phyloP scores from a whole-genome alignment of 148 eudicot genomes.

The Limonium bicolor region DNA sequence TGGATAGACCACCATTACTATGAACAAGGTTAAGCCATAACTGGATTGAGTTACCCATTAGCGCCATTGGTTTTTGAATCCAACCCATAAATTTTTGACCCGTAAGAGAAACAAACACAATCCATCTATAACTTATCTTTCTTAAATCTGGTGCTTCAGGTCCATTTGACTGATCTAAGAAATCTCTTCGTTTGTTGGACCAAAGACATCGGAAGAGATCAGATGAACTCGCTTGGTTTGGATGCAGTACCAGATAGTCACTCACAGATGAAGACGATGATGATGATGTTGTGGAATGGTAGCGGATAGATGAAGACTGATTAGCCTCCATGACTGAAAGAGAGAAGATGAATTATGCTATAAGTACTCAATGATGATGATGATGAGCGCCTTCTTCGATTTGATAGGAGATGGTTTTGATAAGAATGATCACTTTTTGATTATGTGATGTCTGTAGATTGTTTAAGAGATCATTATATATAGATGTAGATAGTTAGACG shows the following conservation, averaged over 20 bases:
- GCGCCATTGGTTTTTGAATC: conserved; percentile 12
- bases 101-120: conserved; percentile 19
- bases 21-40: conserved; percentile 16
- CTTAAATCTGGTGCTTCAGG: conserved; percentile 1
- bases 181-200: conserved; percentile 4
- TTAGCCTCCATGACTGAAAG: too few relatives aligned
- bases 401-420: too few relatives aligned
- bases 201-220: conserved; percentile 15
- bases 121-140: conserved; percentile 16
- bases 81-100: conserved; percentile 11
- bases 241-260: conserved; percentile 19
- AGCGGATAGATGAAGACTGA: too few relatives aligned
- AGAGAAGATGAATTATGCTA: too few relatives aligned
- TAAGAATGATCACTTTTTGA: too few relatives aligned
- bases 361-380: too few relatives aligned
- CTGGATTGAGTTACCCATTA: conserved; percentile 11
- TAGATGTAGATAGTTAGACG: too few relatives aligned
- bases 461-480: too few relatives aligned
- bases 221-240: conserved; percentile 13
- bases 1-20: conserved; percentile 12
- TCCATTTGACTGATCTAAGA: conserved; percentile 10
- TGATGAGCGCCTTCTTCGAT: too few relatives aligned
- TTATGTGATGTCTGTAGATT: too few relatives aligned
- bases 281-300: too few relatives aligned
- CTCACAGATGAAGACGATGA: too few relatives aligned